These are phyloP conservation scores for Acorus calamus DNA, from an alignment of 106 monocot species.

Conservation along the genomic window DNA sequence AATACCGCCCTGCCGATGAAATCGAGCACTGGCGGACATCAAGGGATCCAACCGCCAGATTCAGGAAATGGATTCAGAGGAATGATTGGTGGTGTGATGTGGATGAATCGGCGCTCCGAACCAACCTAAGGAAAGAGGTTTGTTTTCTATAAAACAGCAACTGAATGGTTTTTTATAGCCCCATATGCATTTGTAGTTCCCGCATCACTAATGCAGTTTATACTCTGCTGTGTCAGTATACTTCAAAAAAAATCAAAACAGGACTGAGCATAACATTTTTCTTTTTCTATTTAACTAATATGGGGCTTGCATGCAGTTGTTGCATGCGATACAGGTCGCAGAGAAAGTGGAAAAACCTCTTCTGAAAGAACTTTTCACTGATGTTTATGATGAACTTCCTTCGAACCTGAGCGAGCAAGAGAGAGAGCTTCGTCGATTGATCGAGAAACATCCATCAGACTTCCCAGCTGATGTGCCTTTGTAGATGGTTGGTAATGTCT, in stretches of 20 bases:
- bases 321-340: constrained; percentile 72
- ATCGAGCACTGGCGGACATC: constrained; percentile 85
- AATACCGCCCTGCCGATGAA: constrained; percentile 65
- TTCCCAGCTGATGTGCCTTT: constrained; percentile 73
- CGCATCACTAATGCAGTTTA: no score
- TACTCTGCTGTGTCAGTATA: no score
- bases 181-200: no score
- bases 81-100: constrained; percentile 90
- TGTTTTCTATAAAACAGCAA: neutral
- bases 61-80: constrained; percentile 73
- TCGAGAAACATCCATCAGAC: constrained; percentile 51
- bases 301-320: constrained; percentile 30
- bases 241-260: neutral
- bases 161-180: no score
- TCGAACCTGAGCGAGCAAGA: constrained; percentile 74
- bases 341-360: constrained; percentile 64
- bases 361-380: constrained; percentile 66
- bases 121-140: constrained; percentile 79
- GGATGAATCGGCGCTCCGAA: constrained; percentile 64
- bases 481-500: constrained; percentile 11
- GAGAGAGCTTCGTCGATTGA: constrained; percentile 33
- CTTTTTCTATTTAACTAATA: neutral
- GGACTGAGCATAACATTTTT: neutral
- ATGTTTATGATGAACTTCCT: constrained; percentile 79
- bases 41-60: constrained; percentile 74